Base-by-base conservation (phyloP, 257 asterid species). In the Parsonsia alboflavescens region DNA sequence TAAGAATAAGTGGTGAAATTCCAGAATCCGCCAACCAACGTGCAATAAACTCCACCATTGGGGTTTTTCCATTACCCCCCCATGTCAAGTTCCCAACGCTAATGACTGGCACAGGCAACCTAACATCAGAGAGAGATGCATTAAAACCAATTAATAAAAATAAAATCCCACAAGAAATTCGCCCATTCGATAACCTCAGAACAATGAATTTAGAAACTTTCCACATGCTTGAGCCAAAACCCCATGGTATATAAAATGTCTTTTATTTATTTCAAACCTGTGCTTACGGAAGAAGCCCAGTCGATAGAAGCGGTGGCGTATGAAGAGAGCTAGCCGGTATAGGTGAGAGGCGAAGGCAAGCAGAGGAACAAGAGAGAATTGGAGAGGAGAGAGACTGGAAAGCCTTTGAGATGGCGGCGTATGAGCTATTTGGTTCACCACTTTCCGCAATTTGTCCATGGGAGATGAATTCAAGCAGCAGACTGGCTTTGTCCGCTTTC, bases 61-160 rank as follows among this genome's bases (percentile, higher is more conserved):
- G 99, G 65, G 99, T 94, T 85, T 94, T 94, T 57, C 99, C 99
- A 53, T 91, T 94, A 85, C 99, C 97, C 79, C 99, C 99, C 99
- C 99, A 92, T 28, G 99, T 94, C 87, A 94, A 80, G 86, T 94
- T 94, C 74, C 99, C 99, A 44, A 94, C 96, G 76, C 97, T 86
- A 48, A 94, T 88, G 85, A 92, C 97, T 71, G 95, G 87, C 65
- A 92, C 92, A 19, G 97, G 92, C 80, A 92, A 77, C 92, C 98
- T 92, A 53, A 49, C 62, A 50, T 46, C 39, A n/a, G 46, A 17
- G 36, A 45, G 0, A 58, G 64, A 73, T 39, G 54, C 36, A 33
- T 61, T 33, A 33, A 33, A 33, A n/a, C n/a, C 3, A 45, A 33
- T 61, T 70, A 72, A 62, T 10, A 68, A 70, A 66, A 10, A 13